phyloP scores from a whole-genome alignment of 176 grass and related monocot genomes.

The Olyra latifolia region DNA sequence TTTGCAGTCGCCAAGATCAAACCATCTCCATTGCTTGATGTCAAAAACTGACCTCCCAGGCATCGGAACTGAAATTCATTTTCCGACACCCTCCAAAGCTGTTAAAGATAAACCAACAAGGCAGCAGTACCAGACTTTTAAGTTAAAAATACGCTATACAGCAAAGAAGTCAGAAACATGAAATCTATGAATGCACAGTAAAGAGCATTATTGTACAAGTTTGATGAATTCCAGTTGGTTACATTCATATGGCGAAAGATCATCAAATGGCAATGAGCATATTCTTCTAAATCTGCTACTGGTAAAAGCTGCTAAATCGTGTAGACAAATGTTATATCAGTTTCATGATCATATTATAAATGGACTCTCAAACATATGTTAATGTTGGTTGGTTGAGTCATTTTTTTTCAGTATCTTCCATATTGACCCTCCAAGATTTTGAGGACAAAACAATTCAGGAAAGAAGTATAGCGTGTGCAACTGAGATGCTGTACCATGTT shows the following conservation, averaged over 20 bases:
- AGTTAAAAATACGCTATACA: not conserved
- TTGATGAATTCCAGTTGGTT: not conserved
- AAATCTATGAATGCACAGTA: not conserved
- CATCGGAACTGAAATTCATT: conserved; percentile 65
- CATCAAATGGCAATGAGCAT: not conserved
- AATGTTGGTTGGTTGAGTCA: not conserved
- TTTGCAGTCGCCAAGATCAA: conserved; percentile 47
- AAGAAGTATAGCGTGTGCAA: conserved; percentile 1
- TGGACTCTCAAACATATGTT: not conserved
- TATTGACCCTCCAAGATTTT: not conserved
- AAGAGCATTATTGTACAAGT: not conserved
- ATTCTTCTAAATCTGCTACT: not conserved
- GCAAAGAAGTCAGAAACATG: not conserved
- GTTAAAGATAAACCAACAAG: conserved; percentile 10
- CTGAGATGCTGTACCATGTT: not conserved
- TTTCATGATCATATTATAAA: not conserved
- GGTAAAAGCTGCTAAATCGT: not conserved
- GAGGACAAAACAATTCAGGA: not conserved
- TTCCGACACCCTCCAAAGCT: conserved; percentile 76
- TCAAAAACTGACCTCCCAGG: conserved; percentile 72
- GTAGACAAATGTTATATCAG: not conserved
- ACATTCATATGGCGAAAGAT: not conserved
- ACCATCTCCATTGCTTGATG: conserved; percentile 42
- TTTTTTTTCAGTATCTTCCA: not conserved
- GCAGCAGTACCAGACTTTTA: not conserved